A percentile compares a stretch with the other conserved stretches of the same genome.
phyloP scores from a whole-genome alignment of 208 protist genomes.

The Trypanosoma mega region DNA sequence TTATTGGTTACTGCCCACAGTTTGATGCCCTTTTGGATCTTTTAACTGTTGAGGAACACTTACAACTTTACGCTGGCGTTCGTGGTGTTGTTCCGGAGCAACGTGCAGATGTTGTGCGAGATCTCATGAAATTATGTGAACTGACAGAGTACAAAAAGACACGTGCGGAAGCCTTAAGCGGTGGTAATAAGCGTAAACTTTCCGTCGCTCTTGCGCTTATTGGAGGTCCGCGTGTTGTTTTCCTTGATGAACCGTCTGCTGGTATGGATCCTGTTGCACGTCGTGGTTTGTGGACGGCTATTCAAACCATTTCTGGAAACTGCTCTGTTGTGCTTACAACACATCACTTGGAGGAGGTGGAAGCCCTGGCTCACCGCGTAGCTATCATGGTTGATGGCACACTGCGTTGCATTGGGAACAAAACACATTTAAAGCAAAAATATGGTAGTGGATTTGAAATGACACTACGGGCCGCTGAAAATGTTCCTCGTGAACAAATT shows the following conservation, averaged over 20 bases:
- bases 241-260: constrained; percentile 87
- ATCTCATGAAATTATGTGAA: constrained; percentile 40
- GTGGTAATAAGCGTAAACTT: constrained; percentile 88
- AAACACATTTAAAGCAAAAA: constrained; percentile 83
- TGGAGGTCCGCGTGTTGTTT: constrained; percentile 67
- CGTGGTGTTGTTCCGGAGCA: constrained; percentile 34
- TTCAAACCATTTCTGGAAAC: constrained; percentile 51
- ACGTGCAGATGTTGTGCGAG: constrained; percentile 28
- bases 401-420: constrained; percentile 86
- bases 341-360: constrained; percentile 92
- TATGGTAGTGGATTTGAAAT: constrained; percentile 75
- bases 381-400: constrained; percentile 89
- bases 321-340: constrained; percentile 90
- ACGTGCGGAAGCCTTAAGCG: constrained; percentile 42
- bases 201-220: constrained; percentile 77
- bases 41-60: constrained; percentile 93
- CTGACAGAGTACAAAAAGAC: constrained; percentile 37
- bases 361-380: constrained; percentile 78
- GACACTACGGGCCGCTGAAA: constrained; percentile 32
- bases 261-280: constrained; percentile 88
- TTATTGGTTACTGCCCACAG: constrained; percentile 96
- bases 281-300: constrained; percentile 74
- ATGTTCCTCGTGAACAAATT: constrained; percentile 6
- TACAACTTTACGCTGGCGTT: constrained; percentile 88
- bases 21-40: constrained; percentile 93